Base-by-base conservation (phyloP, 805 yeast genomes). In the Lachancea kluyveri region DNA sequence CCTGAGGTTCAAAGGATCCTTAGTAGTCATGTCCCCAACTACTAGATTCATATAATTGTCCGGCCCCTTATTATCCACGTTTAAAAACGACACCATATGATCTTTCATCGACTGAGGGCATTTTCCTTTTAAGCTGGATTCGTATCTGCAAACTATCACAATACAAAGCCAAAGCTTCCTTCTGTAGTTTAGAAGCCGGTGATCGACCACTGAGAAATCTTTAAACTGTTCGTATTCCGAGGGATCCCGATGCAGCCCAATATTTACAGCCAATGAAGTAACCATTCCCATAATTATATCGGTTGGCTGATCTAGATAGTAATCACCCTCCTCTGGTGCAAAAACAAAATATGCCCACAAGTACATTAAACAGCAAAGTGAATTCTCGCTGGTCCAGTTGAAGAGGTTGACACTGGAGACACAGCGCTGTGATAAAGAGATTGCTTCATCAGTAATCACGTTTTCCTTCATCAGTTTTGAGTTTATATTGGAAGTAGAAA, bases 291-390 rank as follows among this genome's bases (percentile, higher is more conserved):
- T 40, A 3, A 57, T 40, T 9, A 53, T 45, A 38, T 53, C 61
- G 2, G 62, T 54, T 12, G 62, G 60, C 24, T 54, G 57, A 21
- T 46, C 59, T 20, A 47, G 36, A 30, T 54, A 52, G 16, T 50
- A 48, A 37, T 57, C 61, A 15, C 59, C 57, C 36, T 54, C 54
- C 28, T 57, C 60, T 1, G 62, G 60, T 1, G 62, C 50, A 30
- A 53, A 47, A 8, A 48, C 58, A 20, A 48, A 49, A 24, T 48
- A 51, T 9, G 57, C 40, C 62, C 62, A 57, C 18, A 54, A 43
- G 27, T 52, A 57, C 26, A 53, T 39, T 20, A 52, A 36, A 29
- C 54, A 57, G 7, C 51, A 45, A 12, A 50, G 37, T 13, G 45
- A 48, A 26, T 49, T 57, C 42, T 56, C 62, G 19, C 52, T 57